These are phyloP conservation scores for Daldinia sp. DNA, from an alignment of 2,329 filamentous ascomycete species.

Conservation along the genomic window DNA sequence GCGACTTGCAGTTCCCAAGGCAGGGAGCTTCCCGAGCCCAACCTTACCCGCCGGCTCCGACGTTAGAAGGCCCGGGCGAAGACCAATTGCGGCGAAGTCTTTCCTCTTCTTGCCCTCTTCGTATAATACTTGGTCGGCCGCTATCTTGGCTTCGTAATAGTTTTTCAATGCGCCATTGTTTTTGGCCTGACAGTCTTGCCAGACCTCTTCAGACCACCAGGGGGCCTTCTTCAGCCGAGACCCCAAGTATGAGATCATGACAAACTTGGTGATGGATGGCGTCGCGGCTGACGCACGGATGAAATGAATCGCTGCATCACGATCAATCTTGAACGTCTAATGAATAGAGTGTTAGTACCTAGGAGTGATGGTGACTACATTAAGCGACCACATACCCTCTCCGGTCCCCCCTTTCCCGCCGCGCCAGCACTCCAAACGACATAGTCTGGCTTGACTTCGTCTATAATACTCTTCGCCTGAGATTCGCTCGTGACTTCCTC, in stretches of 20 bases:
- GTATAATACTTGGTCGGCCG: slow-evolving; percentile 65
- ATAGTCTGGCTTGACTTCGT: slow-evolving; percentile 68
- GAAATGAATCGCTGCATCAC: slow-evolving; percentile 70
- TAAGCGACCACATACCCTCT: slow-evolving; percentile 49
- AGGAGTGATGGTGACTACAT: background rate
- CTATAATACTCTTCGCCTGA: slow-evolving; percentile 69
- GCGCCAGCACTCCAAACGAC: slow-evolving; percentile 74
- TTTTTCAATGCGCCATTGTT: slow-evolving; percentile 55
- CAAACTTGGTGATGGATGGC: slow-evolving; percentile 65
- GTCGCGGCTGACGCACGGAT: slow-evolving; percentile 65
- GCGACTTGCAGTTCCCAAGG: slow-evolving; percentile 57
- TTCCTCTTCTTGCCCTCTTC: slow-evolving; percentile 53
- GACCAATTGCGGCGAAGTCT: slow-evolving; percentile 58
- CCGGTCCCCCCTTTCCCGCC: slow-evolving; percentile 65
- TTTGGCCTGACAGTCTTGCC: slow-evolving; percentile 52
- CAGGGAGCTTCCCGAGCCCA: slow-evolving; percentile 56
- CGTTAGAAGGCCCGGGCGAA: slow-evolving; percentile 62
- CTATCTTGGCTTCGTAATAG: slow-evolving; percentile 69
- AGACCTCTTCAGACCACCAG: slow-evolving; percentile 63
- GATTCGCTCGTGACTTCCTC: slow-evolving; percentile 72
- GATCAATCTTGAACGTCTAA: slow-evolving; percentile 45
- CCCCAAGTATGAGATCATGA: slow-evolving; percentile 69
- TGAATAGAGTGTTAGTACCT: background rate
- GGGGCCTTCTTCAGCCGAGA: slow-evolving; percentile 60
- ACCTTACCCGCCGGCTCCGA: slow-evolving; percentile 59